Evolutionary conservation across 768 basidiomycete species (phyloP), one percentile per base, ranked within the genome.

Genomic region (Hortiboletus campestris): DNA sequence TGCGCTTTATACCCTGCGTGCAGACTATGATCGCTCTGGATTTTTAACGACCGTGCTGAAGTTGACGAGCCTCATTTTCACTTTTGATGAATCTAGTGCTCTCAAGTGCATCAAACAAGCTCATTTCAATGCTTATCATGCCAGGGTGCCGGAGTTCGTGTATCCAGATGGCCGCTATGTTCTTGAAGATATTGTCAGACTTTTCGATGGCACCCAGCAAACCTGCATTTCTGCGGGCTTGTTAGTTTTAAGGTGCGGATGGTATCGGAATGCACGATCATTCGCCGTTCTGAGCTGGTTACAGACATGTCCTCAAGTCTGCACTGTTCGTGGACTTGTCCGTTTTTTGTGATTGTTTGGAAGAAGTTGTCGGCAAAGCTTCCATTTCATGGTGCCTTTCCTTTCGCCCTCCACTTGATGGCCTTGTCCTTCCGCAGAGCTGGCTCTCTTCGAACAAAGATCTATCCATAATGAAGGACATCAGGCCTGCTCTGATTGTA

Each of bases 381-480:
- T 68, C 80, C 6, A 50, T 85, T 2, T 71, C 72, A 1, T 62
- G 63, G 40, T 67, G 65, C 63, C 67, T 52, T 58, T 61, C 29
- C 38, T 57, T 13, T 20, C 19, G 13, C 6, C 56, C 40, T 0
- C 51, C 42, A 43, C 64, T 83, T 0, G 79, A 85, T 61, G 71
- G 74, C 17, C 58, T 83, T 28, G 77, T 78, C 5, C 72, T 87
- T 34, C 85, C 85, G 0, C 76, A 75, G 2, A 78, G 75, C 49
- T 87, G 84, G 84, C 61, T 84, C 19, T 34, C 71, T 16, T 17
- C 39, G 28, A 41, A 62, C 43, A 55, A 56, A 16, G 60, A 57
- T 53, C 59, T 63, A 49, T 66, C 28, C 9, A 17, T 1, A 0
- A 45, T 58, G 39, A 63, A 62, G 55, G 54, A 57, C 5, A 34